These are phyloP conservation scores for Sordaria brevicollis DNA, from an alignment of 495 filamentous ascomycete species.

Conservation along the genomic window DNA sequence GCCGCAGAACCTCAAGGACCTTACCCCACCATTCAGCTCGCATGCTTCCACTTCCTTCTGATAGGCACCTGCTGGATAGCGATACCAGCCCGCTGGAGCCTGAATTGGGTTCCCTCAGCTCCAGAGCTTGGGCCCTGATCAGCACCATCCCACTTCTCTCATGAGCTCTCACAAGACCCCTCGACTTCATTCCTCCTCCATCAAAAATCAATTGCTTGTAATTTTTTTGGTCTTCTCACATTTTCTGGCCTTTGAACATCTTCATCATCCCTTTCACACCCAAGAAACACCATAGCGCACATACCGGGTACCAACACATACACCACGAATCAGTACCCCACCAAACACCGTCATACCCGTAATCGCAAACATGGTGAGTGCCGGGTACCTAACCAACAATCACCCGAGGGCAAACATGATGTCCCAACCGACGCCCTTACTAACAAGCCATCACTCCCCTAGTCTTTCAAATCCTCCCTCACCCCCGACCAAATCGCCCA, in stretches of 20 bases:
- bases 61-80: background rate
- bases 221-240: too few relatives aligned
- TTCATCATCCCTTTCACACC: background rate
- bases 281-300: background rate
- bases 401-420: background rate
- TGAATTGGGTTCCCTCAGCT: background rate
- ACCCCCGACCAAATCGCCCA: constrained; percentile 59
- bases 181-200: background rate
- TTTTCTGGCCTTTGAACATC: too few relatives aligned
- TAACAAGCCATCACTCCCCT: background rate
- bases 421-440: background rate
- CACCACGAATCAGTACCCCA: background rate
- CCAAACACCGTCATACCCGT: background rate
- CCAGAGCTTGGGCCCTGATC: background rate
- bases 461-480: background rate
- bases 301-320: background rate
- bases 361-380: background rate
- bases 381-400: background rate
- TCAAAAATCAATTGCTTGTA: background rate
- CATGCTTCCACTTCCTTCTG: too few relatives aligned
- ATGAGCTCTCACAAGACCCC: background rate
- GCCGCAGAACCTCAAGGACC: background rate
- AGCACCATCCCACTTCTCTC: background rate
- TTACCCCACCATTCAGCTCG: background rate
- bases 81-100: background rate